phyloP scores from a whole-genome alignment of 495 filamentous ascomycete species.

The Xylaria venustula region DNA sequence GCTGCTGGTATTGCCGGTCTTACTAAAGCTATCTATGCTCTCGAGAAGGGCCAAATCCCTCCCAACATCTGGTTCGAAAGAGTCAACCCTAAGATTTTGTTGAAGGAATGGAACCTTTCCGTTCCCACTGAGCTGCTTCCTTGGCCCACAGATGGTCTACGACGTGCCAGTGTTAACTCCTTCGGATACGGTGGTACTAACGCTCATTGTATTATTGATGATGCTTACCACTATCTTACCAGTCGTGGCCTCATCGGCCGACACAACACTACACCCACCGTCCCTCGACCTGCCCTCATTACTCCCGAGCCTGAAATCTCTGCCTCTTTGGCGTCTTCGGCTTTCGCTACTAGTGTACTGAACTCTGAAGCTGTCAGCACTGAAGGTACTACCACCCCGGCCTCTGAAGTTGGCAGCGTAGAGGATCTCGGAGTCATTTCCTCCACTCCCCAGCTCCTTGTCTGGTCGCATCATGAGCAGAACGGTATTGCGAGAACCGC shows the following conservation, averaged over 20 bases:
- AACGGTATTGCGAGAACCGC: constrained; percentile 25
- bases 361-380: constrained; percentile 20
- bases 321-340: constrained; percentile 12
- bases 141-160: constrained; percentile 29
- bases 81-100: constrained; percentile 42
- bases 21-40: constrained; percentile 48
- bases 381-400: constrained; percentile 17
- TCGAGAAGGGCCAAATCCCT: constrained; percentile 46
- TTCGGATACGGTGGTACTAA: constrained; percentile 45
- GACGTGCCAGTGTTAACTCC: constrained; percentile 34
- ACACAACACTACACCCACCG: constrained; percentile 20
- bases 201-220: constrained; percentile 33
- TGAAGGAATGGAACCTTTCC: constrained; percentile 38
- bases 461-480: constrained; percentile 30
- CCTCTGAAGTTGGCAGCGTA: constrained; percentile 14
- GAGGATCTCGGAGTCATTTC: constrained; percentile 17
- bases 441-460: constrained; percentile 22
- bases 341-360: constrained; percentile 15
- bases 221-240: constrained; percentile 24
- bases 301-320: not conserved
- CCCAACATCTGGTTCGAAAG: constrained; percentile 44
- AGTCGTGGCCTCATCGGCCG: constrained; percentile 17
- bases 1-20: constrained; percentile 50
- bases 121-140: constrained; percentile 27
- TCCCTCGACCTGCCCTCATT: constrained; percentile 13